A percentile compares a stretch with the other conserved stretches of the same genome.
Evolutionary conservation across 106 monocot genomes (phyloP).

Genomic region (Dendrobium huoshanense): DNA sequence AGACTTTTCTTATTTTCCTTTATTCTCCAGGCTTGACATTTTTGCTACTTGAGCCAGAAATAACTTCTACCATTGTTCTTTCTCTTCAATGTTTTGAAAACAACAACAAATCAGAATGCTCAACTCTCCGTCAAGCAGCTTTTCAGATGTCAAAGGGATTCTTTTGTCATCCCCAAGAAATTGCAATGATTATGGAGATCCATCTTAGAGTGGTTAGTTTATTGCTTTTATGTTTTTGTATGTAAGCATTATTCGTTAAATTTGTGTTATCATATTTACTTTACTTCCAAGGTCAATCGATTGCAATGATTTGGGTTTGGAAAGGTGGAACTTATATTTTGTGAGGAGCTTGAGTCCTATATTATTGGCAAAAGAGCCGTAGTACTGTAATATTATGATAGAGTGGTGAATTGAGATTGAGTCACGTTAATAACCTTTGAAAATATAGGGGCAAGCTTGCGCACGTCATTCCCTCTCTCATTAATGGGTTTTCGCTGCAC

Average conservation of each 20-base stretch:
- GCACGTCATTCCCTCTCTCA: too few relatives aligned
- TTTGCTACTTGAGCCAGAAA: slow-evolving; percentile 72
- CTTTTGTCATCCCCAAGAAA: slow-evolving; percentile 80
- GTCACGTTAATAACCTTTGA: too few relatives aligned
- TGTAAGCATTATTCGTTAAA: not conserved
- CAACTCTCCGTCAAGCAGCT: slow-evolving; percentile 71
- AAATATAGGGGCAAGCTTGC: too few relatives aligned
- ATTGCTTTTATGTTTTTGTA: not conserved
- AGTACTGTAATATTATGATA: not conserved
- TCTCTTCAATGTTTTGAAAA: slow-evolving; percentile 75
- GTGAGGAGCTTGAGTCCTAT: not conserved
- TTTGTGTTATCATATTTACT: not conserved
- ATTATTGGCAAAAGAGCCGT: not conserved
- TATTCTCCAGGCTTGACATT: slow-evolving; percentile 66
- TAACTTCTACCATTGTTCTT: slow-evolving; percentile 49
- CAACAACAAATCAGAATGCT: slow-evolving; percentile 36
- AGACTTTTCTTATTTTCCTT: slow-evolving; percentile 4
- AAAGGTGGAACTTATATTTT: not conserved
- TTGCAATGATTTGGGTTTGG: not conserved
- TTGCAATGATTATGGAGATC: slow-evolving; percentile 69
- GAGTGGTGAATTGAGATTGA: not conserved
- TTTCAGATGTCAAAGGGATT: slow-evolving; percentile 80
- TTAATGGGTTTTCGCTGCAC: too few relatives aligned
- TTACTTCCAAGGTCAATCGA: not conserved
- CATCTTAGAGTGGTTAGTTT: slow-evolving; percentile 86